These are phyloP conservation scores for Spinacia oleracea DNA, from an alignment of 179 eudicot species.

Conservation along the genomic window DNA sequence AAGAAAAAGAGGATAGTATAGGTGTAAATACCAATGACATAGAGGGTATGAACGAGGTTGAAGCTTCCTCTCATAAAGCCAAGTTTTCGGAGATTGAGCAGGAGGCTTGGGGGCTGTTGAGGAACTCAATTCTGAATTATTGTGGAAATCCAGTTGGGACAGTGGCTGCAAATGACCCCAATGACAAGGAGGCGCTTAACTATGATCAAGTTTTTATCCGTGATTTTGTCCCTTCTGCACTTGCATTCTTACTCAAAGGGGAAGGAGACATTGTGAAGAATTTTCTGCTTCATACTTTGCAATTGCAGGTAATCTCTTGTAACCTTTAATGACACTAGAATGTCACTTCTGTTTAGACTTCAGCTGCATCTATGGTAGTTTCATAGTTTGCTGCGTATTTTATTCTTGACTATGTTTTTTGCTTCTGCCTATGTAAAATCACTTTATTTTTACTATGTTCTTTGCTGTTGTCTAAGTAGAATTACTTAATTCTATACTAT, in stretches of 20 bases:
- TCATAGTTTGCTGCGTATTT: not conserved
- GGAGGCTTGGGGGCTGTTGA: slow-evolving; percentile 42
- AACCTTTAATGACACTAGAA: not conserved
- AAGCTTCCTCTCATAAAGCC: slow-evolving; percentile 11
- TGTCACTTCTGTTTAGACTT: not conserved
- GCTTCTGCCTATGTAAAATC: too few relatives aligned
- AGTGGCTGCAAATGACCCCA: slow-evolving; percentile 39
- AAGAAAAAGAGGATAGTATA: slow-evolving; percentile 13
- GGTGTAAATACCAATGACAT: slow-evolving; percentile 21
- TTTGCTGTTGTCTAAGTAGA: not conserved
- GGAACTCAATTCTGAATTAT: slow-evolving; percentile 37
- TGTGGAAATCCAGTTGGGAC: slow-evolving; percentile 45
- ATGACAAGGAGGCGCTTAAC: slow-evolving; percentile 29
- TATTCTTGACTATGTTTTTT: not conserved
- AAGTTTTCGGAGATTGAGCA: slow-evolving; percentile 35
- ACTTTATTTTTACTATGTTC: too few relatives aligned
- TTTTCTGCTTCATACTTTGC: slow-evolving; percentile 45
- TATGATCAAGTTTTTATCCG: slow-evolving; percentile 47
- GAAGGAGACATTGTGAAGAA: slow-evolving; percentile 44
- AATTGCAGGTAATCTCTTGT: slow-evolving; percentile 38
- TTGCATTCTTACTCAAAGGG: slow-evolving; percentile 43
- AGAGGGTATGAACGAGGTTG: slow-evolving; percentile 19
- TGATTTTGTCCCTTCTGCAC: slow-evolving; percentile 43
- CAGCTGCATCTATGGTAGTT: not conserved
- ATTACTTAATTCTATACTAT: too few relatives aligned